Evolutionary conservation across 345 rosid genomes (phyloP).

Genomic region (Acer yangbiense): DNA sequence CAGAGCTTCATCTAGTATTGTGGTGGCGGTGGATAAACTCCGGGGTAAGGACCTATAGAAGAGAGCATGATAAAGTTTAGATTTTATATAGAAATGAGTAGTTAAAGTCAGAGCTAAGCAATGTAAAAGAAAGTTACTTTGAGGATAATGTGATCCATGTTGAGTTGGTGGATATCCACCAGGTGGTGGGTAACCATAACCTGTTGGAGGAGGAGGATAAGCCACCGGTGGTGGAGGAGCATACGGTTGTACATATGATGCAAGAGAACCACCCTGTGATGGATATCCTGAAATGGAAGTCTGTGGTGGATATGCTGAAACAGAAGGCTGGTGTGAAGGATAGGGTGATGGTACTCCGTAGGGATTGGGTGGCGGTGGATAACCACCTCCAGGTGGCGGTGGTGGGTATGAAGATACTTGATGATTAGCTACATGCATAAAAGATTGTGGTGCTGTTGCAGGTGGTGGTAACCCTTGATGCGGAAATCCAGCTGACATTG

Average conservation of each 20-base stretch:
- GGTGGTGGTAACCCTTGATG: not conserved
- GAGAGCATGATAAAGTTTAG: not conserved
- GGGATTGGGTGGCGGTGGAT: conserved; percentile 21
- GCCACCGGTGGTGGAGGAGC: conserved; percentile 18
- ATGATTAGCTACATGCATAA: conserved; percentile 31
- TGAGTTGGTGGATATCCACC: conserved; percentile 43
- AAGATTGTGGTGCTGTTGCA: conserved; percentile 52
- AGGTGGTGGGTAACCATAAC: conserved; percentile 21
- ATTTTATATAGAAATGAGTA: not conserved
- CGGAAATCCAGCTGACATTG: not conserved
- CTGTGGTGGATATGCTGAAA: conserved; percentile 31
- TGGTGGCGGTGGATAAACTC: not conserved
- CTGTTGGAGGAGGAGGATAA: conserved; percentile 6
- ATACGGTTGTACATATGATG: conserved; percentile 3
- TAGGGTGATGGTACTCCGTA: conserved; percentile 31
- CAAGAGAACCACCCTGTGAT: not conserved
- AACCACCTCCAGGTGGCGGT: conserved; percentile 24
- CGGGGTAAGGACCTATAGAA: not conserved
- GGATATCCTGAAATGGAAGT: conserved; percentile 28
- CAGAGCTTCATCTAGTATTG: not conserved
- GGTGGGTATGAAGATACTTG: conserved; percentile 37
- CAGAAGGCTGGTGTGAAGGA: conserved; percentile 31
- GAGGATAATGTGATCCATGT: conserved; percentile 29
- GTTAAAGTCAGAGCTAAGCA: not conserved
- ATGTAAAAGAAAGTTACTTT: not conserved